Base-by-base conservation (phyloP, 1,284 basidiomycete genomes). In the Ceratobasidium sp. region DNA sequence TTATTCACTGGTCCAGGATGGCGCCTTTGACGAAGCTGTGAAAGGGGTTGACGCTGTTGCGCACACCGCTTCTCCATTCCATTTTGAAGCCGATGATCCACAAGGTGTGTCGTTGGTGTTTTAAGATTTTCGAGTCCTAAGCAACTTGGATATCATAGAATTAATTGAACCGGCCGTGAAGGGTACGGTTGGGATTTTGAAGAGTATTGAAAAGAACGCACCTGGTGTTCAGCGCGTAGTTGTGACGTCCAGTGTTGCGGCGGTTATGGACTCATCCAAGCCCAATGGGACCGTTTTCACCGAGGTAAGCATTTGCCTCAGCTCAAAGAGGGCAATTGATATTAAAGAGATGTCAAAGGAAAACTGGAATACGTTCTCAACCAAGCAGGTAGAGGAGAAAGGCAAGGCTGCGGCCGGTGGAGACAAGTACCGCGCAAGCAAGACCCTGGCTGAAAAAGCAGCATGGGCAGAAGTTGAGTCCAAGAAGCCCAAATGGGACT, bases 391-490 rank as follows among this genome's bases (percentile, higher is more conserved):
- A 17, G 66, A 76, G 28, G 46, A 62, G 23, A 77, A 77, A 33
- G 66, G 71, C 26, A 66, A 78, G 64, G 65, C 4, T 13, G 52
- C 73, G 3, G 65, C 70, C 15, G 69, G 65, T 26, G 66, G 61
- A 28, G 62, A 66, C 50, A 74, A 77, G 40, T 80, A 80, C 48
- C 65, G 66, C 42, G 80, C 75, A 9, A 80, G 87, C 13, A 89
- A 90, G 83, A 85, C 84, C 0, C 81, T 89, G 0, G 88, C 88
- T 2, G 88, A 90, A 80, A 85, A 84, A 87, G 88, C 87, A 57
- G 88, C 87, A 23, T 89, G 87, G 88, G 83, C 85, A 0, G 87
- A 88, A 71, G 82, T 85, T 15, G 81, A 86, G 9, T 74, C 85
- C 46, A 82, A 88, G 77, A 87, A 85, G 76, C 78, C 78, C 81